These are phyloP conservation scores for Boletus sensibilis DNA, from an alignment of 768 basidiomycete genomes.

Conservation along the genomic window DNA sequence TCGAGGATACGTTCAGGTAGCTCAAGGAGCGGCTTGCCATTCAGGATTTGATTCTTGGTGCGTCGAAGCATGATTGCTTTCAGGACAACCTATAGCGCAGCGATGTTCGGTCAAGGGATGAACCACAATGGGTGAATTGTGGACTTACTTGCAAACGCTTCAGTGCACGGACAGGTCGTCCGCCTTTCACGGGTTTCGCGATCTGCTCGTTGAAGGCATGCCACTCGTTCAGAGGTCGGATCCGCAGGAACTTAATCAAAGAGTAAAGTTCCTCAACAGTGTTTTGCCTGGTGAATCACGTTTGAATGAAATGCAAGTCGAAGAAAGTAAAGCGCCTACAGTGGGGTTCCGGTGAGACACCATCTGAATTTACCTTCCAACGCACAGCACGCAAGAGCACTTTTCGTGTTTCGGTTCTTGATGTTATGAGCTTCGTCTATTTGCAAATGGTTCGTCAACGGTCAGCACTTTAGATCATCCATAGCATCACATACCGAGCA, in stretches of 20 bases:
- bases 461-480: background rate
- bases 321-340: conserved; percentile 39
- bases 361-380: conserved; percentile 80
- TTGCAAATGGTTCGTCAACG: background rate
- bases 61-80: conserved; percentile 88
- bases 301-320: background rate
- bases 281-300: conserved; percentile 63
- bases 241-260: conserved; percentile 82
- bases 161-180: conserved; percentile 64
- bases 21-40: conserved; percentile 80
- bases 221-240: conserved; percentile 81
- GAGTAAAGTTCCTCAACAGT: conserved; percentile 87
- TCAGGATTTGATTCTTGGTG: conserved; percentile 65
- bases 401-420: conserved; percentile 81
- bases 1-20: conserved; percentile 75
- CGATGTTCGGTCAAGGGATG: background rate
- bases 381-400: conserved; percentile 73
- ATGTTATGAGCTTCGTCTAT: conserved; percentile 95
- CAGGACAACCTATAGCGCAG: conserved; percentile 62
- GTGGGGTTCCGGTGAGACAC: conserved; percentile 85
- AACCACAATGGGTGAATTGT: background rate
- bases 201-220: conserved; percentile 77
- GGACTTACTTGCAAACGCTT: conserved; percentile 72
- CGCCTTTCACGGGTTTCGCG: conserved; percentile 73
- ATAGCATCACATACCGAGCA: conserved; percentile 59